Base-by-base conservation (phyloP, 2,329 filamentous ascomycete species). In the Endoconidiophora polonica region DNA sequence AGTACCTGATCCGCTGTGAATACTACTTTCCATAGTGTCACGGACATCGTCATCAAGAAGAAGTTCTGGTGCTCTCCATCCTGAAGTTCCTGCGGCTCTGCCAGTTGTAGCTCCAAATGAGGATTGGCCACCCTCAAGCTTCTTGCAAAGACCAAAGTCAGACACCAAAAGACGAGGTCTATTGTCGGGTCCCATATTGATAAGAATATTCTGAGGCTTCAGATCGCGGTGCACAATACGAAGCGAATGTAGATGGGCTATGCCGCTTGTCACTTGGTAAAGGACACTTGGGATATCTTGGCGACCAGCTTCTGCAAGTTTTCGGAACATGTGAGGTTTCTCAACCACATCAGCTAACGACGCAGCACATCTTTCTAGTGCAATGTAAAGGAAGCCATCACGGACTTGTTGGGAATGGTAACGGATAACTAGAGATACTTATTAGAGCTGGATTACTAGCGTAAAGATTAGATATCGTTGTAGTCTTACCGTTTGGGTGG, bases 141-240 rank as follows among this genome's bases (percentile, higher is more conserved):
- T 96, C 71, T 96, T 98, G 64, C 91, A 96, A 0, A 98, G 76
- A 4, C 91, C 91, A 65, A 98, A 98, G 63, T 98, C 91, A 0
- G 91, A 96, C 36, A 98, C 94, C 3, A 98, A 76, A 37, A 98
- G 73, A n/a, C 90, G 81, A 22, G 87, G 81, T 36, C 73, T 76
- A 40, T 77, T 76, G 53, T 79, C 73, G 57, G 81, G 79, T 56
- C 74, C 79, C 68, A 81, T 79, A 33, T 79, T 76, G 53, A 96
- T 87, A 1, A 98, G 72, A 46, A 98, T 96, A 58, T 98, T 98
- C 59, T 98, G 91, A 0, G 91, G 91, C 63, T 98, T 98, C 59
- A 98, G 76, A 60, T 98, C 91, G 48, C 91, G 84, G 62, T 98
- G 91, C 2, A 98, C 93, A 59, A 98, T 95, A 54, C 91, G 83